Base-by-base conservation (phyloP, 768 basidiomycete species). In the Punctularia strigosozonata region DNA sequence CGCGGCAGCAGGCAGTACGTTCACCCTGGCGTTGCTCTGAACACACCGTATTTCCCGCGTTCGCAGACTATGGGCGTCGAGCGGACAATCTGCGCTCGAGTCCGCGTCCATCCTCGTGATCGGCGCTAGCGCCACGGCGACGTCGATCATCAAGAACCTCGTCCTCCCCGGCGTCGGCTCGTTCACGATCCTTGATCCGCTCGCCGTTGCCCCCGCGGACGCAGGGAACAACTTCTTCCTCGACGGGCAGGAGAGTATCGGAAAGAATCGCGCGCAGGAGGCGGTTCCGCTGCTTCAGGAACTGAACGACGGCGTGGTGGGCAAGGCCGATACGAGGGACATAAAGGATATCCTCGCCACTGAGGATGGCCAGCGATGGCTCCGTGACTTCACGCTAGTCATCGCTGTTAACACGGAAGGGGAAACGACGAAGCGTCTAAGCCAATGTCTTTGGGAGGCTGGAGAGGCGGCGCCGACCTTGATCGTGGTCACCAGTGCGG, bases 151-250 rank as follows among this genome's bases (percentile, higher is more conserved):
- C 40, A 98, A 99, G 70, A 98, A 98, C 54, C 80, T 98, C 44
- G 90, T 98, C 26, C 75, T 98, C 6, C 95, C 95, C 2, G 94
- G 94, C 6, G 77, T 97, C 46, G 89, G 92, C n/a, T 77, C 85
- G 53, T 98, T 95, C 56, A 94, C 92, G 35, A 75, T 98, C 55
- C 73, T 95, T 43, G 90, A 92, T 52, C 60, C 71, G 18, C 54
- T 59, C 2, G 39, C 56, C 26, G 80, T 80, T 21, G 68, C 77
- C 0, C 67, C 76, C 1, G 72, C 77, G 41, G 92, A 98, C 50
- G 78, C 89, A 0, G 91, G 91, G 1, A 88, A 90, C 66, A 98
- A 98, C 64, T 99, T 99, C 65, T 99, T 98, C 63, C 66, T 99
- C 19, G 74, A 83, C 28, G 82, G 77, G 0, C 58, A 61, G 4